Evolutionary conservation across 495 filamentous ascomycete species (phyloP).

Genomic region (Penicillium roqueforti): DNA sequence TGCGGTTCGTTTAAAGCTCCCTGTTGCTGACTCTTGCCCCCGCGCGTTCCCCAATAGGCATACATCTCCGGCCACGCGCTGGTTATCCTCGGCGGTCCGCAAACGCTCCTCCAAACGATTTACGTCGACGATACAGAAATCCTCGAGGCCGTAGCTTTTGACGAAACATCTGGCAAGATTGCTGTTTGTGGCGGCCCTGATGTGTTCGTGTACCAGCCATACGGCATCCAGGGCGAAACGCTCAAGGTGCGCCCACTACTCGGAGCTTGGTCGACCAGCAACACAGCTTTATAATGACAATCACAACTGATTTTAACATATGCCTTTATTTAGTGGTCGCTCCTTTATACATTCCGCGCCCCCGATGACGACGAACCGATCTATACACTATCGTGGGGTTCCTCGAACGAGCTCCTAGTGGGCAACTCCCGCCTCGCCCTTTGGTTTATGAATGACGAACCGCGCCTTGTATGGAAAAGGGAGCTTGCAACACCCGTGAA

Average conservation of each 20-base stretch:
- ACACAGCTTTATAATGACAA: background rate
- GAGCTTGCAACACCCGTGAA: conserved; percentile 67
- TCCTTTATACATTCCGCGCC: conserved; percentile 43
- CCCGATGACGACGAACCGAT: conserved; percentile 44
- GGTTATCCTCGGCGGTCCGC: conserved; percentile 70
- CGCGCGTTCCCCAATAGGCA: conserved; percentile 46
- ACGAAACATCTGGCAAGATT: conserved; percentile 82
- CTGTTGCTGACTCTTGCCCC: conserved; percentile 16
- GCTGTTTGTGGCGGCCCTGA: conserved; percentile 61
- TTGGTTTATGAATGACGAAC: conserved; percentile 51
- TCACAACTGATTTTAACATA: conserved; percentile 8
- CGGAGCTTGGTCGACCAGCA: background rate
- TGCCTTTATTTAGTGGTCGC: conserved; percentile 46
- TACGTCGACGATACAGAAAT: conserved; percentile 73
- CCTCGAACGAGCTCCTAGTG: conserved; percentile 73
- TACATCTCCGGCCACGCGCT: conserved; percentile 89
- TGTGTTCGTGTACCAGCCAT: conserved; percentile 75
- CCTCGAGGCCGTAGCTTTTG: conserved; percentile 70
- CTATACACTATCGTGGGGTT: conserved; percentile 79
- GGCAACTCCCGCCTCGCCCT: conserved; percentile 69
- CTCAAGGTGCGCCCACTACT: conserved; percentile 36
- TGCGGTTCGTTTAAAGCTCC: background rate
- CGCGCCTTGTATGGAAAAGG: conserved; percentile 66
- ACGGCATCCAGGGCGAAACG: conserved; percentile 64
- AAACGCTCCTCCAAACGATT: conserved; percentile 80